Base-by-base conservation (phyloP, 2,329 filamentous ascomycete genomes). In the Paracorniculantispora psalliotae region DNA sequence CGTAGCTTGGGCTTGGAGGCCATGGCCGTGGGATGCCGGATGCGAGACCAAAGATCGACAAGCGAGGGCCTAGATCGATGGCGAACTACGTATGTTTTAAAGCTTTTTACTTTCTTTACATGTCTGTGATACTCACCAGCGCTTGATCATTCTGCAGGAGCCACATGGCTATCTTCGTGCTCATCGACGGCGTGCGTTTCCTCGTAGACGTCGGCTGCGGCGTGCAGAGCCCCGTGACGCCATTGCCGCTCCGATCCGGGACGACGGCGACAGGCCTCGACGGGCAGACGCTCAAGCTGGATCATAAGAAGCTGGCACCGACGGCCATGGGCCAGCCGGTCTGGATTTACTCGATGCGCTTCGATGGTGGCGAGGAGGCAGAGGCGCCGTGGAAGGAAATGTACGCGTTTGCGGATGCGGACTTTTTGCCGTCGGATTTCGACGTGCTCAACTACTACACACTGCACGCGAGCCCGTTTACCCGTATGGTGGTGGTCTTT, bases 371-470 rank as follows among this genome's bases (percentile, higher is more conserved):
- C 48, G 55, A 37, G 19, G 21, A 23, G 17, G 30, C 49, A 48
- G 55, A 37, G 19, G 21, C 17, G 17, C 30, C n/a, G 19, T 41
- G 43, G 43, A 48, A 15, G 15, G 57, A 59, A 17, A 43, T 49
- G 25, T 54, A 59, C 33, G 57, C 50, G 23, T 49, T 59, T 49
- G 50, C 57, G n/a, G 57, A 59, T 33, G 33, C 43, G 21, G 50
- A 59, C 19, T 54, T 35, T 8, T 25, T 59, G 19, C n/a, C 57
- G 1, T 39, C 50, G 2, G 50, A 44, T 26, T 44, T 54, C 43
- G 30, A 41, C n/a, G 50, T 59, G 39, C 57, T 59, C 7, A 59
- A 41, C 50, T 49, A 54, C 30, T 54, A 59, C 41, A 59, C 50
- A n/a, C 23, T 59, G 43, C 30, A 48, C 30, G 43, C 48, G 19